Evolutionary conservation across 2,329 filamentous ascomycete genomes (phyloP), one percentile per base, ranked within the genome.

Genomic region (Microsporum ferrugineum): DNA sequence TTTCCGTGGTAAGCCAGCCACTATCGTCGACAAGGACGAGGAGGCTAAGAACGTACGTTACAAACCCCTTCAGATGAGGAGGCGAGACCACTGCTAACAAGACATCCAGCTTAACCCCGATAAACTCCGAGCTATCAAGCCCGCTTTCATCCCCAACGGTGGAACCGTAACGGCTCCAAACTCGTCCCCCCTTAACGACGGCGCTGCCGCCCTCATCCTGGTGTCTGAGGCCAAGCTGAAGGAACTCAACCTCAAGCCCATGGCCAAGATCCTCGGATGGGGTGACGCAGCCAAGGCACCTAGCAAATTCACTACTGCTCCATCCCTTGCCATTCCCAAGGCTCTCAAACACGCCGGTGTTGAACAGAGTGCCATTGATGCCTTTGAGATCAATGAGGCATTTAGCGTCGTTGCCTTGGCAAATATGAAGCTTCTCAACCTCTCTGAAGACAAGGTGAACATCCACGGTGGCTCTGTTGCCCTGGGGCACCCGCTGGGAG

Each of bases 311-410:
- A 99, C 94, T 67, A 94, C 91, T 57, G 88, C 94, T 6, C 94
- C 94, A 7, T 84, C 94, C 23, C 84, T 97, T 61, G 94, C 94
- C 66, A 95, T 99, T 69, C 94, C 94, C 74, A 99, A 97, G 82
- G 94, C 94, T 62, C 84, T 99, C 71, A 91, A 92, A 82, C 92
- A 99, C 77, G 94, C 94, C 64, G 88, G 89, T 65, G 78, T 99
- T 64, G 83, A 84, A 61, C 82, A 86, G 68, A 84, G 87, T 65
- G 82, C 89, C 63, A 82, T 99, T 62, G 92, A 97, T 71, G 94
- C 85, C 68, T 99, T 94, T 76, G 94, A 99, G 82, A 96, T 99
- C 82, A 99, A 99, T 81, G 94, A 99, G 81, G 94, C 94, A 47
- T 99, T 99, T 81, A 94, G 89, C 65, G 94, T 96, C 57, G 94